phyloP scores from a whole-genome alignment of 257 asterid genomes.

The Catharanthus roseus region DNA sequence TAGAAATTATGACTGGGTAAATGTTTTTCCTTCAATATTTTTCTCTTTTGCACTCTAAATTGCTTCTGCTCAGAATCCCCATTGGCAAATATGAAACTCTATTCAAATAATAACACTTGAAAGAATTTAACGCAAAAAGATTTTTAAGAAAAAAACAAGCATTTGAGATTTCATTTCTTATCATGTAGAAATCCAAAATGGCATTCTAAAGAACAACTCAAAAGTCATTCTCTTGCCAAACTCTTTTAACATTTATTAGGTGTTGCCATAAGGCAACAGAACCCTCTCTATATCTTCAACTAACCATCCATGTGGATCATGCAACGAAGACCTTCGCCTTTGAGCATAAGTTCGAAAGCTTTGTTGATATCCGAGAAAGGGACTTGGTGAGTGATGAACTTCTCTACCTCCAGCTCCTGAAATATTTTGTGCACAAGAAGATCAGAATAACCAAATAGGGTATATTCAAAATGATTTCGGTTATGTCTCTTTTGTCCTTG shows the following conservation, averaged over 20 bases:
- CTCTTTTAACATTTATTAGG: no score
- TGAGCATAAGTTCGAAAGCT: conserved; percentile 37
- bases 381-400: conserved; percentile 36
- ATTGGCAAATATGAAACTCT: neutral
- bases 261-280: neutral
- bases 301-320: conserved; percentile 25
- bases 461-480: neutral
- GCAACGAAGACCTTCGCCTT: conserved; percentile 40
- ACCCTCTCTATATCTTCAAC: neutral
- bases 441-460: no score
- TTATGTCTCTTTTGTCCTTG: no score
- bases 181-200: no score
- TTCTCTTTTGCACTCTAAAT: no score
- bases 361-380: conserved; percentile 38
- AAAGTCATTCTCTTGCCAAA: neutral
- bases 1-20: no score
- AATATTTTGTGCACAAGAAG: neutral
- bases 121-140: no score
- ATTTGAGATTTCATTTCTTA: neutral
- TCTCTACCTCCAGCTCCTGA: conserved; percentile 40
- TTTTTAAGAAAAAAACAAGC: neutral
- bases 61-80: neutral
- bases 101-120: no score
- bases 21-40: no score
- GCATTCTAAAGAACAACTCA: no score